Evolutionary conservation across 129 eudicot genomes (phyloP).

Genomic region (Flaveria trinervia): DNA sequence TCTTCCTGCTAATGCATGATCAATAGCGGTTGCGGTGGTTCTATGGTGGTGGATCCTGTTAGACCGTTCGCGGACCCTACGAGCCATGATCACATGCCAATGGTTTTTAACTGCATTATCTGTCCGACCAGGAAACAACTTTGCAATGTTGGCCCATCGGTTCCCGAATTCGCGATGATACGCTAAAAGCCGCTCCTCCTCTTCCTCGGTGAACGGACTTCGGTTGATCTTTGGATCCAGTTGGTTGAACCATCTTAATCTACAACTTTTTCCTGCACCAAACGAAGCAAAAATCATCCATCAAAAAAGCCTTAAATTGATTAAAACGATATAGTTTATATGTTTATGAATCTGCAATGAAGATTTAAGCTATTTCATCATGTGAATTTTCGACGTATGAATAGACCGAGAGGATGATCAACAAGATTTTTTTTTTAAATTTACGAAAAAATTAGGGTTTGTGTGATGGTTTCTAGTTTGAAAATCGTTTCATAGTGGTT

Average conservation of each 20-base stretch:
- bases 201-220: constrained; percentile 82
- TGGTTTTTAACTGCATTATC: constrained; percentile 98
- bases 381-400: too few species aligned
- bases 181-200: constrained; percentile 73
- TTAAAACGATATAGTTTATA: too few species aligned
- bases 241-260: constrained; percentile 92
- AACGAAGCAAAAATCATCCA: background rate
- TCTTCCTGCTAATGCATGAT: constrained; percentile 28
- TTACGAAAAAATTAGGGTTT: too few species aligned
- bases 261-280: constrained; percentile 80
- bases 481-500: too few species aligned
- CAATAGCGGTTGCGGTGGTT: constrained; percentile 29
- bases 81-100: constrained; percentile 97
- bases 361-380: too few species aligned
- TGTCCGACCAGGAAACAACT: constrained; percentile 80
- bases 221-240: constrained; percentile 82
- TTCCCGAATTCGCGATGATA: constrained; percentile 75
- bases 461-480: too few species aligned
- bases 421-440: too few species aligned
- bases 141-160: constrained; percentile 83
- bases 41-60: constrained; percentile 37
- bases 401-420: too few species aligned
- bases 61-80: constrained; percentile 61
- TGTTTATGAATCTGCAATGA: too few species aligned
- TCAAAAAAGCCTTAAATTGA: too few species aligned